These are phyloP conservation scores for Chlorella sp. DNA, from an alignment of 139 green algal species.

Conservation along the genomic window DNA sequence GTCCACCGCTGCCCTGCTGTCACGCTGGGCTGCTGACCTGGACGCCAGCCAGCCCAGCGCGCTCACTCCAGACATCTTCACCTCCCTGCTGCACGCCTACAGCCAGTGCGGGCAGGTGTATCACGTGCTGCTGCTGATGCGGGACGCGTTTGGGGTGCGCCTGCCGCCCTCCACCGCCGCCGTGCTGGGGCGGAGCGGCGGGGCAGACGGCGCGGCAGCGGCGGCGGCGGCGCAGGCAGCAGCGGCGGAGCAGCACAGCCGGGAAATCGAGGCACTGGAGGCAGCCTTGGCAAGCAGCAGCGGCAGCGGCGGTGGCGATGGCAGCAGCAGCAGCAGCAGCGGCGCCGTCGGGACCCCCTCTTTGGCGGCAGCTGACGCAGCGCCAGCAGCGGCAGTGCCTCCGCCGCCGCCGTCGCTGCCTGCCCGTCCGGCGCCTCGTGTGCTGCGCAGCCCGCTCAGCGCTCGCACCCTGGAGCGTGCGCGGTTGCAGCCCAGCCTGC, in stretches of 20 bases:
- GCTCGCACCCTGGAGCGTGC: neutral
- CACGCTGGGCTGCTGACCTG: neutral
- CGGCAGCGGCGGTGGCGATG: neutral
- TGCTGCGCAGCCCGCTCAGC: slow-evolving; percentile 11
- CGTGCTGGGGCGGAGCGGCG: neutral
- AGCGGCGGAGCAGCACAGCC: neutral
- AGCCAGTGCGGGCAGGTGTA: slow-evolving; percentile 1
- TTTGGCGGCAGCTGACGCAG: neutral
- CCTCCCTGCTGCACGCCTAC: neutral
- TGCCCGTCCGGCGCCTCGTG: neutral
- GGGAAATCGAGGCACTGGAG: neutral
- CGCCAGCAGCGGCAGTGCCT: neutral
- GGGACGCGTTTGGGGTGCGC: neutral
- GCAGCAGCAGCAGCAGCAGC: slow-evolving; percentile 7
- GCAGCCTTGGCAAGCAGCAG: neutral
- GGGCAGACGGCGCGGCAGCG: neutral
- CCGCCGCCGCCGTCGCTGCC: neutral
- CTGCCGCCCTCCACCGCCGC: neutral
- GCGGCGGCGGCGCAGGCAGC: neutral
- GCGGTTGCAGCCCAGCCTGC: neutral
- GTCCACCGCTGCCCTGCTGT: slow-evolving; percentile 1
- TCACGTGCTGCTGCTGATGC: slow-evolving; percentile 18
- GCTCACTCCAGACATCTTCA: slow-evolving; percentile 3
- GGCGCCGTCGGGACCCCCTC: neutral
- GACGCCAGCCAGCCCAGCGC: neutral